Conservation (phyloP, 257 asterid genomes). For the Nicotiana tabacum region DNA sequence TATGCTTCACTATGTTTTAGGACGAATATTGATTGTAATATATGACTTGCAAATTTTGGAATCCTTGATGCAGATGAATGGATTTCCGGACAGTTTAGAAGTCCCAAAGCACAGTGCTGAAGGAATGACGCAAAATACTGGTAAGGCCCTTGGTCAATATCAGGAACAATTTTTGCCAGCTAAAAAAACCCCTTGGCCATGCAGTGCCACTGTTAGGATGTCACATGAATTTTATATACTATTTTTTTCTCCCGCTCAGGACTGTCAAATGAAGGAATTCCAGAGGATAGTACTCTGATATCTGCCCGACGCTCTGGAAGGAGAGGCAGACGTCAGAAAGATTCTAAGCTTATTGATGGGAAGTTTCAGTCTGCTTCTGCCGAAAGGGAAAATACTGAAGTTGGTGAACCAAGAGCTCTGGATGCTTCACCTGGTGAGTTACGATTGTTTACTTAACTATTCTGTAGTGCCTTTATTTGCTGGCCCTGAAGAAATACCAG, state of each 20-base stretch:
- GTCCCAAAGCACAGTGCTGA: constrained; percentile 26
- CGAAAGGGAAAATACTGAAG: constrained; percentile 49
- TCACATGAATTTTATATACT: not conserved
- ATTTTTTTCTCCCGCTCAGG: constrained; percentile 25
- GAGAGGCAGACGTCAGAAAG: constrained; percentile 62
- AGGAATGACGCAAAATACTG: constrained; percentile 34
- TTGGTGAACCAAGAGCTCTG: constrained; percentile 31
- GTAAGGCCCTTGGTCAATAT: constrained; percentile 22
- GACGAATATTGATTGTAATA: not conserved
- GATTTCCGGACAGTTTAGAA: constrained; percentile 25
- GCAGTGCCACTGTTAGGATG: not conserved
- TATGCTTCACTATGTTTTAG: constrained; percentile 7
- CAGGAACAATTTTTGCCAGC: constrained; percentile 8
- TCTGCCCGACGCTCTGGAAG: constrained; percentile 63
- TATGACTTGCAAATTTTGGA: constrained; percentile 27
- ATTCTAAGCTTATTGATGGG: constrained; percentile 40
- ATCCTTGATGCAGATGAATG: constrained; percentile 40
- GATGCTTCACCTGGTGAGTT: constrained; percentile 42
- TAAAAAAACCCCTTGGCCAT: not conserved
- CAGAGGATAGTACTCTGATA: constrained; percentile 40
- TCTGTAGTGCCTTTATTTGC: constrained; percentile 4
- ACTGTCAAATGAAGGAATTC: constrained; percentile 39
- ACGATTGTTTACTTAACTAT: not conserved
- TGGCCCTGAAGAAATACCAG: not conserved
- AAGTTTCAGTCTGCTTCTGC: constrained; percentile 33